Percentiles rank a stretch among this genome's conserved stretches.
phyloP scores from a whole-genome alignment of 345 rosid genomes.

The Salix udensis region DNA sequence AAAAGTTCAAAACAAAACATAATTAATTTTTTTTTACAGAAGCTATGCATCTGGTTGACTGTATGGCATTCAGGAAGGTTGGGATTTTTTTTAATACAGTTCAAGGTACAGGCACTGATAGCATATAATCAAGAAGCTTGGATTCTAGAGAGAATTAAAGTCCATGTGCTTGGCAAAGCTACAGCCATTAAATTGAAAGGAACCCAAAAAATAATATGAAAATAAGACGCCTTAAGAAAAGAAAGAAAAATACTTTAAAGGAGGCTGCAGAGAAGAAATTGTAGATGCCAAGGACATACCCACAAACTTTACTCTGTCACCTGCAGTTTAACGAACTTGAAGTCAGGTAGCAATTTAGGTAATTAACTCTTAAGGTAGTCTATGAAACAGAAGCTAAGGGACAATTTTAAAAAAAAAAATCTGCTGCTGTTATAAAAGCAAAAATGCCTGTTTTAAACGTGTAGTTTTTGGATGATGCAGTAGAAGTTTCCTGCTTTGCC shows the following conservation, averaged over 20 bases:
- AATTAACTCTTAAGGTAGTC: constrained; percentile 2
- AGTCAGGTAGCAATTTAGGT: constrained; percentile 11
- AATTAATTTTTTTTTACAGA: not conserved
- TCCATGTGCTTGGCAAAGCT: not conserved
- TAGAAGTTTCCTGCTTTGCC: constrained; percentile 86
- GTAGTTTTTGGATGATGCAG: constrained; percentile 84
- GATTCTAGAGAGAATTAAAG: not conserved
- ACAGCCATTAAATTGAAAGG: not conserved
- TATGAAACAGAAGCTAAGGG: not conserved
- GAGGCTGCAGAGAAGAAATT: constrained; percentile 47
- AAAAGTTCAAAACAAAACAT: not conserved
- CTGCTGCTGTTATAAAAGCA: not conserved
- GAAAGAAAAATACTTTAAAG: constrained; percentile 41
- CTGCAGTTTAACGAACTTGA: constrained; percentile 38
- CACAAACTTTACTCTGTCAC: constrained; percentile 81
- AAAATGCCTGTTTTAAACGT: constrained; percentile 72
- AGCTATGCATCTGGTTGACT: not conserved
- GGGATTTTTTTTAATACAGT: not conserved
- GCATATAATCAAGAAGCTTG: not conserved
- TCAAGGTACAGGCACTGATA: not conserved
- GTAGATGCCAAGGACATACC: constrained; percentile 47
- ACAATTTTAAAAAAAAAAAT: not conserved
- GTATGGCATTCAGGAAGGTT: too few relatives aligned
- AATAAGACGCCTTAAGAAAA: not conserved
- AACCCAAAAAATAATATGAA: constrained; percentile 1